Percentiles rank a stretch among this genome's conserved stretches.
These are phyloP conservation scores for Tolypocladium capitatum DNA, from an alignment of 2,329 filamentous ascomycete genomes.

Conservation along the genomic window DNA sequence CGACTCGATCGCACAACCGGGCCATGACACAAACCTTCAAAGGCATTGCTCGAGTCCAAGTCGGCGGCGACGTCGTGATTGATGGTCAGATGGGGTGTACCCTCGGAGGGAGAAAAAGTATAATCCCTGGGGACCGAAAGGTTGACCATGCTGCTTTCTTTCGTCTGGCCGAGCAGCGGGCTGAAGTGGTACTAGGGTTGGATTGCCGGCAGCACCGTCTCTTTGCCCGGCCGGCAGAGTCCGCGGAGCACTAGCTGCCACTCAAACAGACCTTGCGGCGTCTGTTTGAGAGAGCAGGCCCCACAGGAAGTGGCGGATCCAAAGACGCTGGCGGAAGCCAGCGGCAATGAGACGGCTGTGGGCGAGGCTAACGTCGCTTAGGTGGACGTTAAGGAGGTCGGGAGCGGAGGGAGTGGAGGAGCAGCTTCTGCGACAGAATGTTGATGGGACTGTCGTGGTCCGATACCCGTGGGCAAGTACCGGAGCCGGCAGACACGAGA, in stretches of 20 bases:
- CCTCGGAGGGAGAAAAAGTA: constrained; percentile 69
- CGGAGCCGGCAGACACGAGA: constrained; percentile 49
- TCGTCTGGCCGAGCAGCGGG: not conserved
- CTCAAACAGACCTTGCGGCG: constrained; percentile 93
- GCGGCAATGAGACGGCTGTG: constrained; percentile 44
- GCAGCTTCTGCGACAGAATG: constrained; percentile 77
- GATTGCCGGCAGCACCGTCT: constrained; percentile 1
- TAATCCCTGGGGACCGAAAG: constrained; percentile 68
- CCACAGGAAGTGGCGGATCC: constrained; percentile 57
- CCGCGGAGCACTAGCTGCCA: constrained; percentile 93
- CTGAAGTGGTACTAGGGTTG: not conserved
- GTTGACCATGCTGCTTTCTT: constrained; percentile 53
- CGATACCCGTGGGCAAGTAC: constrained; percentile 75
- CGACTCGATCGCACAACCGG: too few relatives aligned
- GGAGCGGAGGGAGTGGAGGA: constrained; percentile 69
- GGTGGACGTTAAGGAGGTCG: constrained; percentile 83
- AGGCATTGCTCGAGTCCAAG: constrained; percentile 89
- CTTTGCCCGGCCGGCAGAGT: constrained; percentile 31
- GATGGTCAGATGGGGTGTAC: constrained; percentile 84
- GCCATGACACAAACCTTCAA: constrained; percentile 55
- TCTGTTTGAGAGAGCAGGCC: constrained; percentile 96
- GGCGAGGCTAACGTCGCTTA: constrained; percentile 45
- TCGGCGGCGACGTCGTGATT: constrained; percentile 90
- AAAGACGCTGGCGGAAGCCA: constrained; percentile 74
- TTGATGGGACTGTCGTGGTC: constrained; percentile 59